These are phyloP conservation scores for Suhomyces anneliseae DNA, from an alignment of 1,139 yeast genomes.

Conservation along the genomic window DNA sequence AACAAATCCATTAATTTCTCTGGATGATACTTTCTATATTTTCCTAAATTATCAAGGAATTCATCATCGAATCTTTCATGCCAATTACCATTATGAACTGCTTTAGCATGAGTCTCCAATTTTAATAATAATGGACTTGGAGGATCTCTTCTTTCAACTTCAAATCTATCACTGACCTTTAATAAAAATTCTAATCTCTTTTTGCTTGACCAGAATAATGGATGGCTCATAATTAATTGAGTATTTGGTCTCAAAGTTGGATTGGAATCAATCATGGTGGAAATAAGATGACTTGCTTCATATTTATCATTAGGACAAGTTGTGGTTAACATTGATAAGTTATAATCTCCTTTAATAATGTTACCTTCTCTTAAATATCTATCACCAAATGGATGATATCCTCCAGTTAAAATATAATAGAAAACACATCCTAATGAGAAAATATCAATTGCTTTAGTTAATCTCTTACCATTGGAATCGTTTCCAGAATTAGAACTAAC, in stretches of 20 bases:
- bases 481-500: slow-evolving; percentile 13
- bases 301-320: slow-evolving; percentile 46
- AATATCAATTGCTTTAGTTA: slow-evolving; percentile 90
- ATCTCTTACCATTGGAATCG: slow-evolving; percentile 45
- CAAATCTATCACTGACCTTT: slow-evolving; percentile 88
- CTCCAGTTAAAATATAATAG: slow-evolving; percentile 78
- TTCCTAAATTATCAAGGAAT: slow-evolving; percentile 82
- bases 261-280: slow-evolving; percentile 66
- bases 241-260: slow-evolving; percentile 80
- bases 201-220: slow-evolving; percentile 79
- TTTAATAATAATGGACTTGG: slow-evolving; percentile 64
- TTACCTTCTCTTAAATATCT: slow-evolving; percentile 84
- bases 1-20: slow-evolving; percentile 78
- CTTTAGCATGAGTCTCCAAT: slow-evolving; percentile 59
- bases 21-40: slow-evolving; percentile 83
- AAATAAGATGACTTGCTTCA: slow-evolving; percentile 73
- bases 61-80: slow-evolving; percentile 64
- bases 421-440: slow-evolving; percentile 95
- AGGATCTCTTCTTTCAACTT: slow-evolving; percentile 83
- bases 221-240: slow-evolving; percentile 68
- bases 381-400: slow-evolving; percentile 95
- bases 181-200: slow-evolving; percentile 79
- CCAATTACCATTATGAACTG: slow-evolving; percentile 75
- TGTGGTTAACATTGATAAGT: slow-evolving; percentile 45
- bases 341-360: slow-evolving; percentile 71